Evolutionary conservation across 1,284 basidiomycete species (phyloP), one percentile per base, ranked within the genome.

Genomic region (Chiua sp.): DNA sequence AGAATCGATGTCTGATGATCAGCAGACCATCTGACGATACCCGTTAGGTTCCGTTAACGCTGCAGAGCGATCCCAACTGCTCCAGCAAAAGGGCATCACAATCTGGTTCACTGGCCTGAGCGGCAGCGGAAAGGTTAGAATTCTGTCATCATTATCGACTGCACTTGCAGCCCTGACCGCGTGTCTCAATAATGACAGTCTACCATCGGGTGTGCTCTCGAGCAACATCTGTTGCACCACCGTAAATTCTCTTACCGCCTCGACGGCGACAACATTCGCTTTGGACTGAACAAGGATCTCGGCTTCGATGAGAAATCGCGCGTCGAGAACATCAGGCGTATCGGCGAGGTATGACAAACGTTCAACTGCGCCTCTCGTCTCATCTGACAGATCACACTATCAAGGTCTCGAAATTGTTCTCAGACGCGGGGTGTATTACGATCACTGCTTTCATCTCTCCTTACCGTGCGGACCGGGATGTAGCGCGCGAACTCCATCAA

Each of bases 371-470:
- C 46, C 46, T 46, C 37, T 59, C 52, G 44, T 56, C 57, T 62
- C 51, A 60, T 51, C 55, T 64, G 48, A 62, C 23, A 18, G 37
- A 63, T 57, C 51, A 28, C 52, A 11, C 35, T n/a, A 7, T 59
- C 26, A 69, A 96, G 94, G 94, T 99, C 55, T 91, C 98, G 33
- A 95, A 95, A 72, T 83, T 99, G 46, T 98, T 99, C 76, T 88
- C 96, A 18, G 92, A 96, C 67, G 88, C 96, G 4, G 89, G 87
- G 47, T 91, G 91, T 65, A 85, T 98, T 67, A 85, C 92, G 26
- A 85, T 98, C 72, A 98, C 98, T 11, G 96, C 97, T 32, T 99
- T 99, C 81, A 99, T 99, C 78, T 98, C 96, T 10, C 98, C 98
- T n/a, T 98, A 96, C 77, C 85, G 87, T 51, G 86, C 88, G 6